Conservation (phyloP, 192 early-diverging fungal genomes). For the Gryganskiella cystojenkinii region DNA sequence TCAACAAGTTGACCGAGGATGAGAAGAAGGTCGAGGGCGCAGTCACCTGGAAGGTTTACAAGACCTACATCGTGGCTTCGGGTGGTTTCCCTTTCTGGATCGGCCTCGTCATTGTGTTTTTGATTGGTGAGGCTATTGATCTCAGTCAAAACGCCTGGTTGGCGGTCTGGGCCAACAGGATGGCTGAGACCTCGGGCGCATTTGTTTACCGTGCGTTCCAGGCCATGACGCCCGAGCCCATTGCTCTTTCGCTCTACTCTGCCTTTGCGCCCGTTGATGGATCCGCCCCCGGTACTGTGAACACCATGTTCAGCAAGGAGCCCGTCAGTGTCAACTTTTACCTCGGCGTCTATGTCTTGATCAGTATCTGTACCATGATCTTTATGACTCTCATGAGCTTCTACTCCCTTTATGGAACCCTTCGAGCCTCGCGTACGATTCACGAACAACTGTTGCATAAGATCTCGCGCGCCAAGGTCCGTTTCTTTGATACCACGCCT, state of each 20-base stretch:
- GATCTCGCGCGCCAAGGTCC: constrained; percentile 76
- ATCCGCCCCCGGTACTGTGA: constrained; percentile 11
- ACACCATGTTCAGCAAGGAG: constrained; percentile 33
- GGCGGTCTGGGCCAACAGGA: constrained; percentile 32
- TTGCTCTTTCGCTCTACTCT: constrained; percentile 25
- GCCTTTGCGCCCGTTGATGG: constrained; percentile 20
- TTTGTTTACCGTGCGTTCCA: constrained; percentile 31
- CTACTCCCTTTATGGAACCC: constrained; percentile 57
- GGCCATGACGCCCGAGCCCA: constrained; percentile 18
- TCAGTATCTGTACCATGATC: constrained; percentile 60
- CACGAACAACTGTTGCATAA: constrained; percentile 66
- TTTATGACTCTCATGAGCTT: constrained; percentile 54
- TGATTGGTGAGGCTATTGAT: constrained; percentile 56
- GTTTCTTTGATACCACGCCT: constrained; percentile 94
- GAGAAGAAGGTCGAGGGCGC: constrained; percentile 88
- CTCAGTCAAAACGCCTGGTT: constrained; percentile 72
- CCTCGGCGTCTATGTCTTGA: constrained; percentile 67
- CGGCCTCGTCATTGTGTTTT: constrained; percentile 57
- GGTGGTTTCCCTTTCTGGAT: constrained; percentile 76
- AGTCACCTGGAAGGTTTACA: constrained; percentile 81
- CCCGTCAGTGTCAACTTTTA: constrained; percentile 68
- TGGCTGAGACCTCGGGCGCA: constrained; percentile 32
- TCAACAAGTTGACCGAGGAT: constrained; percentile 79
- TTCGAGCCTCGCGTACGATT: constrained; percentile 67
- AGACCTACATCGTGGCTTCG: constrained; percentile 77